Evolutionary conservation across 305 asterid genomes (phyloP), one percentile per base, ranked within the genome.

Genomic region (Solanum hybrid): DNA sequence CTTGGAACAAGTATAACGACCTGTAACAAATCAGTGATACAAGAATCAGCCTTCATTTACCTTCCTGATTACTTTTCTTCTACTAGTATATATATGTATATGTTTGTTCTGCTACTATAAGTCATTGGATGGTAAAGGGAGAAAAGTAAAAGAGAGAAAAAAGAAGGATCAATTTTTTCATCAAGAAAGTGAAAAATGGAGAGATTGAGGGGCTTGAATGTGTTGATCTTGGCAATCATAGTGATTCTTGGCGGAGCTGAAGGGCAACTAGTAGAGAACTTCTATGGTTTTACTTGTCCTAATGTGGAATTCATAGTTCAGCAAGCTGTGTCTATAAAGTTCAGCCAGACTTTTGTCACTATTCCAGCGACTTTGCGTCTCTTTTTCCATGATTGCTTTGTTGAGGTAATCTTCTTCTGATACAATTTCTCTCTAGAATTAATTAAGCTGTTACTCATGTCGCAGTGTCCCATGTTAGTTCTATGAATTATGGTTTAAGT

Each of bases 301-400:
- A 94, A 93, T 31, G 93, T 96, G 4, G 98, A 96, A 90, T 12
- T 11, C 60, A 93, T 94, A 7, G 94, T 96, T 17, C 89, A 91
- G 72, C 94, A 92, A 90, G 94, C 88, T 7, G 97, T 96, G n/a
- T 31, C 6, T 3, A 24, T 72, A 6, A 96, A 96, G 92, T 34
- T 94, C 22, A 87, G 42, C 89, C 93, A 94, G 91, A 95, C 98
- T 5, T 91, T 91, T 79, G 92, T 93, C 34, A 95, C 98, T 4
- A 88, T 94, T 88, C 98, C 98, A 1, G 97, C 96, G 75, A 94
- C 97, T 13, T 90, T 94, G 76, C 97, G 98, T 29, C 93, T 96
- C 87, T 94, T 93, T 78, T 94, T 96, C 93, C 98, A 96, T 12
- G 98, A 96, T 88, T 96, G 98, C 86, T 92, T 94, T 66, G 97